A percentile compares a stretch with the other conserved stretches of the same genome.
Conservation (phyloP, 257 asterid genomes). For the Orobanche coerulescens region DNA sequence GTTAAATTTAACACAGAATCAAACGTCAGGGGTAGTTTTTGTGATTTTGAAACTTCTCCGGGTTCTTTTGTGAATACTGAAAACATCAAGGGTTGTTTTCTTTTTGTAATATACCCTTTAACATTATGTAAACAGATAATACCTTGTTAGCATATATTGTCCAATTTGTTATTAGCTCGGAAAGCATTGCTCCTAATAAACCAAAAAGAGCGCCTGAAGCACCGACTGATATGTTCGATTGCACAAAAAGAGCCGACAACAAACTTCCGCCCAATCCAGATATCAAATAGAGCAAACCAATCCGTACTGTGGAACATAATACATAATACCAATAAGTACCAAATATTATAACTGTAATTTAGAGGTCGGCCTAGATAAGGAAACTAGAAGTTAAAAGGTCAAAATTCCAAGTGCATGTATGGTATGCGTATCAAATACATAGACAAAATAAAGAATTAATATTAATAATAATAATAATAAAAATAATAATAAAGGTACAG, state of each 20-base stretch:
- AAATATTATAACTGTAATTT: background rate
- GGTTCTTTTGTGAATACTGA: background rate
- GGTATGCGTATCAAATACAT: background rate
- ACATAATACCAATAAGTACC: background rate
- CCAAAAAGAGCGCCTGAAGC: slow-evolving; percentile 96
- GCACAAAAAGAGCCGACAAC: slow-evolving; percentile 72
- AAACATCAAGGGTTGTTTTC: background rate
- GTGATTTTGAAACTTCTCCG: background rate
- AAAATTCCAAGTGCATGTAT: background rate
- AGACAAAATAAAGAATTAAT: background rate
- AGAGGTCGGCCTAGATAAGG: background rate
- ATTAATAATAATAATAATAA: too few species aligned
- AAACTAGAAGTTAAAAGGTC: background rate
- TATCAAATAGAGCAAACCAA: slow-evolving; percentile 65
- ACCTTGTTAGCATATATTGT: slow-evolving; percentile 81
- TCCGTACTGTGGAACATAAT: slow-evolving; percentile 38
- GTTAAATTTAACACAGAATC: too few species aligned
- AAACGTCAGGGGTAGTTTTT: background rate
- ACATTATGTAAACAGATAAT: slow-evolving; percentile 22
- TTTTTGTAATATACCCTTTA: too few species aligned
- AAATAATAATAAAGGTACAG: too few species aligned
- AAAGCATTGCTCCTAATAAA: slow-evolving; percentile 79
- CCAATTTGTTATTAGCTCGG: slow-evolving; percentile 84
- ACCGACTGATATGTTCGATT: slow-evolving; percentile 76
- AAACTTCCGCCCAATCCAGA: slow-evolving; percentile 90